Conservation (phyloP, 2,329 filamentous ascomycete species). For the Cladosporium sp. region DNA sequence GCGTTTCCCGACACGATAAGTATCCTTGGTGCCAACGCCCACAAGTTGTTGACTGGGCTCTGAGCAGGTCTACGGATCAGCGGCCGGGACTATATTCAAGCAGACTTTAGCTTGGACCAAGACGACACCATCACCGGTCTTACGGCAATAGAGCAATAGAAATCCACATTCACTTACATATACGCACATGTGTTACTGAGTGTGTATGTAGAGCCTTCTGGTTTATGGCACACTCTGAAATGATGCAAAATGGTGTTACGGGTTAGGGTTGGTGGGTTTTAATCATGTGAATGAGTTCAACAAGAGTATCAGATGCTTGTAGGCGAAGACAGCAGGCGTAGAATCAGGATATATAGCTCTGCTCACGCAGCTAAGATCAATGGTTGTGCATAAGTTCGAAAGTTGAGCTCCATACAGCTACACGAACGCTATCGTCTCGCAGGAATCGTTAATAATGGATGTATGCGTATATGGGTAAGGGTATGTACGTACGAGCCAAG, state of each 20-base stretch:
- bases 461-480: background rate
- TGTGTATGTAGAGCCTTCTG: background rate
- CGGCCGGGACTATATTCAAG: background rate
- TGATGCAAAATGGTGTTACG: background rate
- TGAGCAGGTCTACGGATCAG: background rate
- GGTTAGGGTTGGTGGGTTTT: background rate
- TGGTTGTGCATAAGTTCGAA: background rate
- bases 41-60: background rate
- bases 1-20: background rate
- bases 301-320: background rate
- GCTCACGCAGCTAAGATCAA: background rate
- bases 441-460: background rate
- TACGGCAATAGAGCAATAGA: background rate
- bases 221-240: background rate
- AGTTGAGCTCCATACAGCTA: background rate
- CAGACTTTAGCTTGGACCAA: background rate
- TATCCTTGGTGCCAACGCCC: background rate
- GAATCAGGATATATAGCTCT: background rate
- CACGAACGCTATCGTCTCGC: background rate
- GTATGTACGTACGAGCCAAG: background rate
- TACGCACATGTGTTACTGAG: background rate
- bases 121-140: background rate
- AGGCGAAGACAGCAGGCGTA: background rate
- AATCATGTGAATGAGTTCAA: background rate
- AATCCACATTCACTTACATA: background rate